Evolutionary conservation across 208 protist species (phyloP).

Genomic region (Acanthamoeba culbertsoni): DNA sequence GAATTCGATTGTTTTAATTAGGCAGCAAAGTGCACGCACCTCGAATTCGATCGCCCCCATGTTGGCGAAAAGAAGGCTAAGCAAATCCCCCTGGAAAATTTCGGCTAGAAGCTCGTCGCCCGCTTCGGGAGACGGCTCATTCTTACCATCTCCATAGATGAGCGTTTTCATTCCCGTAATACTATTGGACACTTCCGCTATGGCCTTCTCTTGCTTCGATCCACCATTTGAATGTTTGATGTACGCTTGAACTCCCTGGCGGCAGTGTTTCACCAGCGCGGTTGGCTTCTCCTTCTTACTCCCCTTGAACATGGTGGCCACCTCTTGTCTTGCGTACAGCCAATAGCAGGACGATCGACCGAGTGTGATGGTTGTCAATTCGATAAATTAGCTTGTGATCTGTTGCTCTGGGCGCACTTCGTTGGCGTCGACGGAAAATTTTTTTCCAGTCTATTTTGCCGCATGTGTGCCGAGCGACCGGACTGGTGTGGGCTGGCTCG

Average conservation of each 20-base stretch:
- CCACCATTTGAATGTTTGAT: background rate
- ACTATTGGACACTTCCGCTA: background rate
- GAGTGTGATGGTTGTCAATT: no score
- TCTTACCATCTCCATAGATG: conserved; percentile 27
- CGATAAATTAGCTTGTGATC: no score
- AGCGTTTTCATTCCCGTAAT: conserved; percentile 26
- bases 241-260: background rate
- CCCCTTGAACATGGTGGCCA: conserved; percentile 8
- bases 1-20: background rate
- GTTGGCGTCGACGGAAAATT: no score
- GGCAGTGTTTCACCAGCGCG: conserved; percentile 12
- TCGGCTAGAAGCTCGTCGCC: background rate
- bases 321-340: no score
- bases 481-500: no score
- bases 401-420: no score
- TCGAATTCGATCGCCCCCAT: conserved; percentile 4
- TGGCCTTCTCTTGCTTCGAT: conserved; percentile 31
- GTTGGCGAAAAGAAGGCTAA: conserved; percentile 27
- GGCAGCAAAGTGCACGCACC: background rate
- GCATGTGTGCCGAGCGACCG: no score
- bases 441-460: no score
- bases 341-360: no score
- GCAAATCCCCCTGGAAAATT: background rate
- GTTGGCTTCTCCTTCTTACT: conserved; percentile 53
- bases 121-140: background rate